Base-by-base conservation (phyloP, 2,329 filamentous ascomycete genomes). In the Mycogone perniciosa region DNA sequence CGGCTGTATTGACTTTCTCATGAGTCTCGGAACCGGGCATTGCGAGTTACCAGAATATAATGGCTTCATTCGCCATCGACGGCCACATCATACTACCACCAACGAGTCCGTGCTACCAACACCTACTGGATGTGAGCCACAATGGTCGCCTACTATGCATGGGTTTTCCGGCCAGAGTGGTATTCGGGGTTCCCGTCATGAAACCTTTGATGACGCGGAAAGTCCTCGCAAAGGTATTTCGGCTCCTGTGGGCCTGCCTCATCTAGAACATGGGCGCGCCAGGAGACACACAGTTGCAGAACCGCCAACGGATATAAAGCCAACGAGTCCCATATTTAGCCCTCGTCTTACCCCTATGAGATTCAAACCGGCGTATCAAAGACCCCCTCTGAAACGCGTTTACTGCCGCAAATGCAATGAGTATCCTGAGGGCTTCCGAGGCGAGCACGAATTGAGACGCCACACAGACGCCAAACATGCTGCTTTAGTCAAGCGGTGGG, bases 401-500 rank as follows among this genome's bases (percentile, higher is more conserved):
- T 84, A 82, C 63, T 96, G 91, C 67, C 73, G 76, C 13, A 80
- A 86, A 59, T 96, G 91, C 71, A 83, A 85, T 57, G 87, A 89
- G 60, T 84, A 92, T 54, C 87, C 87, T 3, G 85, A 90, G 54
- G 90, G 91, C 5, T 96, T 96, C 66, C 85, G 91, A 42, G 91
- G 91, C 52, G 89, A 95, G 50, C 91, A 96, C 66, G 91, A 96
- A 66, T 75, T 90, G 44, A 76, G 85, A 50, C 77, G 87, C 51
- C 87, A 91, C 64, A 74, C 71, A 13, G 77, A 81, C 53, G 77
- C 78, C 5, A 80, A 80, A 53, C 78, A 81, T 57, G 76, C 78
- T 4, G 71, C 76, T 7, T 60, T 77, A 34, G 76, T 79, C 30
- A 78, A 76, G 61, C 68, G 76, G 59, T 81, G 76, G 76, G 72